Evolutionary conservation across 345 rosid genomes (phyloP).

Genomic region (Bruguiera gymnorhiza): DNA sequence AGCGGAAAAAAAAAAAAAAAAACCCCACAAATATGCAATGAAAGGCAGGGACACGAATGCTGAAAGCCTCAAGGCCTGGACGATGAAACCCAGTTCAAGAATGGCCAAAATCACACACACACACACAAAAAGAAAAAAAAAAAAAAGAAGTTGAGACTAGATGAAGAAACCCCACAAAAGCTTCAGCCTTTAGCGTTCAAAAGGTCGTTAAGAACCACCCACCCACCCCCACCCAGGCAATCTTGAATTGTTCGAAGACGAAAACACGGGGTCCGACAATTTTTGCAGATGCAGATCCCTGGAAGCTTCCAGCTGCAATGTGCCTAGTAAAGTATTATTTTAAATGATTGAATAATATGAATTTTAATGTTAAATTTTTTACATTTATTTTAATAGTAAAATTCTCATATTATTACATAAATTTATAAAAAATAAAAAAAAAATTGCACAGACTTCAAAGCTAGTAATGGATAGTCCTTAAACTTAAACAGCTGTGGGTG

Average conservation of each 20-base stretch:
- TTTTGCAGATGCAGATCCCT: background rate
- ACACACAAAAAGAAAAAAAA: background rate
- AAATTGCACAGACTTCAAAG: no score
- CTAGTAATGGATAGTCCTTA: no score
- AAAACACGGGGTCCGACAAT: no score
- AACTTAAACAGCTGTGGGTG: no score
- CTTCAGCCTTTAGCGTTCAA: background rate
- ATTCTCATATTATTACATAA: no score
- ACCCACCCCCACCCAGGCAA: background rate
- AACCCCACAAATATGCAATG: background rate
- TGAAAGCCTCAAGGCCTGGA: background rate
- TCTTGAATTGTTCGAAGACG: slow-evolving; percentile 11
- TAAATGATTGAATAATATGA: no score
- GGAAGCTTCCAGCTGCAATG: background rate
- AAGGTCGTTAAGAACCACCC: slow-evolving; percentile 1
- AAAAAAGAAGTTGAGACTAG: background rate
- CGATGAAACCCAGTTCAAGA: background rate
- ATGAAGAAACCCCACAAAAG: background rate
- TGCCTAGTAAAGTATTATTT: no score
- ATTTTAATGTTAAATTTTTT: no score
- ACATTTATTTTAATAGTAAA: no score
- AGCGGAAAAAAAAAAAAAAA: background rate
- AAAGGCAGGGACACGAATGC: background rate
- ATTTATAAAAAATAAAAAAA: no score
- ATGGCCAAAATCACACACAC: slow-evolving; percentile 8